Evolutionary conservation across 1,284 basidiomycete species (phyloP).

Genomic region (Sporisorium scitamineum): DNA sequence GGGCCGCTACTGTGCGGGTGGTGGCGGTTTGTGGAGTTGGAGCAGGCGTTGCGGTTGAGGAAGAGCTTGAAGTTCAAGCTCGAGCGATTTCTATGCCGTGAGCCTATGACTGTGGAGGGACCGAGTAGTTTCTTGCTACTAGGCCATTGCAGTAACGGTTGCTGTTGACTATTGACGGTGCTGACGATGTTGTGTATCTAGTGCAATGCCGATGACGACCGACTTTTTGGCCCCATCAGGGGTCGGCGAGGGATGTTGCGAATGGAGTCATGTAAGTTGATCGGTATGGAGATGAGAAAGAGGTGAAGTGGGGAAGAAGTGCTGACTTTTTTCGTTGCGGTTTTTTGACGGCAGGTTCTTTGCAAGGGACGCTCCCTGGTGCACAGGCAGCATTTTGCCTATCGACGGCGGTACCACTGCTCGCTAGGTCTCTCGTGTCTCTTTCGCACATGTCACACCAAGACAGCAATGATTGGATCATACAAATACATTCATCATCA

Average conservation of each 20-base stretch:
- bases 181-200: too few species aligned
- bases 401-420: constrained; percentile 53
- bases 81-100: too few species aligned
- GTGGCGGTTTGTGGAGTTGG: too few species aligned
- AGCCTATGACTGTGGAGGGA: too few species aligned
- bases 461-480: not conserved
- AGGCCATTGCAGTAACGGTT: too few species aligned
- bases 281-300: too few species aligned
- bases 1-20: too few species aligned
- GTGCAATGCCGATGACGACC: constrained; percentile 17
- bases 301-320: not conserved
- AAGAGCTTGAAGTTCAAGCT: too few species aligned
- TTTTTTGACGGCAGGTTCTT: constrained; percentile 26
- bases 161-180: too few species aligned
- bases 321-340: not conserved
- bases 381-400: constrained; percentile 49
- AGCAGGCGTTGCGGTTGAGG: too few species aligned
- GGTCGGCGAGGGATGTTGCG: constrained; percentile 40
- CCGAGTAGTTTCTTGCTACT: too few species aligned
- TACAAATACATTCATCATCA: constrained; percentile 6
- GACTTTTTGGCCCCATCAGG: constrained; percentile 52
- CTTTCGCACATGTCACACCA: constrained; percentile 5
- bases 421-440: constrained; percentile 11
- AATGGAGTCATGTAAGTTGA: constrained; percentile 38
- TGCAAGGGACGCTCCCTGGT: constrained; percentile 47